Conservation (phyloP, 2,329 filamentous ascomycete species). For the Phialophora macrospora region DNA sequence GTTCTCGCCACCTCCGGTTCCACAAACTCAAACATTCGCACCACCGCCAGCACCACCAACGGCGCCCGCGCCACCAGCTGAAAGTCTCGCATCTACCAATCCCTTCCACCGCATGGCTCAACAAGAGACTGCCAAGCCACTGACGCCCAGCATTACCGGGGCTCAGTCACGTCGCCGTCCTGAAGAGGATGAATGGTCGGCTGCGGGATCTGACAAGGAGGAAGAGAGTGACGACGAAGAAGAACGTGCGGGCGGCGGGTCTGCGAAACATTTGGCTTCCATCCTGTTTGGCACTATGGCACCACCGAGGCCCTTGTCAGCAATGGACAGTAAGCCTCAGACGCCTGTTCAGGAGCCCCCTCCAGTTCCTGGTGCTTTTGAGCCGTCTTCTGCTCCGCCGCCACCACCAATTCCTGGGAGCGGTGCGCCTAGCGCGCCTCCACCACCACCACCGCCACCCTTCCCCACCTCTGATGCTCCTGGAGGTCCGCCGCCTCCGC, state of each 20-base stretch:
- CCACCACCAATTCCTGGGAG: slow-evolving; percentile 42
- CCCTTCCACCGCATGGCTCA: slow-evolving; percentile 87
- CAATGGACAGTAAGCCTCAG: slow-evolving; percentile 59
- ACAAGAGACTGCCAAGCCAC: slow-evolving; percentile 53
- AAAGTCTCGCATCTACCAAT: slow-evolving; percentile 76
- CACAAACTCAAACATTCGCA: slow-evolving; percentile 46
- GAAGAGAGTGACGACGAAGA: slow-evolving; percentile 74
- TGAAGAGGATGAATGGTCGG: slow-evolving; percentile 80
- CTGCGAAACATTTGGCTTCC: slow-evolving; percentile 88
- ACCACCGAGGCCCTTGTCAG: slow-evolving; percentile 84
- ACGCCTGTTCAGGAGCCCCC: slow-evolving; percentile 55
- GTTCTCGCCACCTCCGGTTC: slow-evolving; percentile 52
- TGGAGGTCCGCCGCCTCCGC: slow-evolving; percentile 45
- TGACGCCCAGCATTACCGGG: slow-evolving; percentile 55
- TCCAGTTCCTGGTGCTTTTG: slow-evolving; percentile 52
- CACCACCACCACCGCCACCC: slow-evolving; percentile 45
- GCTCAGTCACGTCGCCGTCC: slow-evolving; percentile 61
- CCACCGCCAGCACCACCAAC: slow-evolving; percentile 46
- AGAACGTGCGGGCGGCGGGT: slow-evolving; percentile 76
- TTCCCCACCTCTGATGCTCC: slow-evolving; percentile 48
- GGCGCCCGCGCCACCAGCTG: slow-evolving; percentile 47
- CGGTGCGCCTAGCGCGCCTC: slow-evolving; percentile 40
- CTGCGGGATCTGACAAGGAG: slow-evolving; percentile 74
- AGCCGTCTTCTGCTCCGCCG: slow-evolving; percentile 40
- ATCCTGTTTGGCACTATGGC: slow-evolving; percentile 98